Evolutionary conservation across 164 flowering plant species (phyloP).

Genomic region (Magnolia changhungtana): DNA sequence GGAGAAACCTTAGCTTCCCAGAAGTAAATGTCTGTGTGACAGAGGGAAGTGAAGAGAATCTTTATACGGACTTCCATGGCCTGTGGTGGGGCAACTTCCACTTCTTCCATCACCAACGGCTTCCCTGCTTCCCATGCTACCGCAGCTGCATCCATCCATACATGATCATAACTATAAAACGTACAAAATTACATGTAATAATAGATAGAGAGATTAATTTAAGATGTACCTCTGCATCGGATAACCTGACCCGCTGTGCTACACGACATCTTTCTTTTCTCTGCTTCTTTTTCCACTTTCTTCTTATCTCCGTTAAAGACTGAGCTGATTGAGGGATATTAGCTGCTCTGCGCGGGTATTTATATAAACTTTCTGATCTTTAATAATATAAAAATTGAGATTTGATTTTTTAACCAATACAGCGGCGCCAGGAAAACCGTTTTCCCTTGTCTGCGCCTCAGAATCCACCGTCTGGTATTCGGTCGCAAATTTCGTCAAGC

Average conservation of each 20-base stretch:
- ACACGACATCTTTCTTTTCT: slow-evolving; percentile 1
- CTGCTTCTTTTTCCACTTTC: background rate
- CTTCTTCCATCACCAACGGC: slow-evolving; percentile 51
- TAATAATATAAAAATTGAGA: no score
- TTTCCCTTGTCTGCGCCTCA: no score
- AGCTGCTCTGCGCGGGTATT: background rate
- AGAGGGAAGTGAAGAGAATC: slow-evolving; percentile 47
- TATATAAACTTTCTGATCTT: no score
- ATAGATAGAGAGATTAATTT: background rate
- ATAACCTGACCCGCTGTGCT: slow-evolving; percentile 7
- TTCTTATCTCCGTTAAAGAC: background rate
- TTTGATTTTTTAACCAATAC: no score
- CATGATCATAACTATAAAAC: background rate
- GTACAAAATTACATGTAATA: background rate
- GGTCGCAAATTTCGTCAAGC: no score
- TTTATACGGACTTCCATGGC: slow-evolving; percentile 38
- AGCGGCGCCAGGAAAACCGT: no score
- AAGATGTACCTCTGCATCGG: slow-evolving; percentile 7
- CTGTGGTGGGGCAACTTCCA: slow-evolving; percentile 53
- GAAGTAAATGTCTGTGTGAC: slow-evolving; percentile 53
- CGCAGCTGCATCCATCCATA: slow-evolving; percentile 30
- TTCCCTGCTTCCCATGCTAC: slow-evolving; percentile 61
- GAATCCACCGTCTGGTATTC: no score
- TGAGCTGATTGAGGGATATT: background rate
- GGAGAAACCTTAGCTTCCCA: slow-evolving; percentile 54